Evolutionary conservation across 202 grass and related monocot species (phyloP), one percentile per base, ranked within the genome.

Genomic region (Dendrocalamus latiflorus): DNA sequence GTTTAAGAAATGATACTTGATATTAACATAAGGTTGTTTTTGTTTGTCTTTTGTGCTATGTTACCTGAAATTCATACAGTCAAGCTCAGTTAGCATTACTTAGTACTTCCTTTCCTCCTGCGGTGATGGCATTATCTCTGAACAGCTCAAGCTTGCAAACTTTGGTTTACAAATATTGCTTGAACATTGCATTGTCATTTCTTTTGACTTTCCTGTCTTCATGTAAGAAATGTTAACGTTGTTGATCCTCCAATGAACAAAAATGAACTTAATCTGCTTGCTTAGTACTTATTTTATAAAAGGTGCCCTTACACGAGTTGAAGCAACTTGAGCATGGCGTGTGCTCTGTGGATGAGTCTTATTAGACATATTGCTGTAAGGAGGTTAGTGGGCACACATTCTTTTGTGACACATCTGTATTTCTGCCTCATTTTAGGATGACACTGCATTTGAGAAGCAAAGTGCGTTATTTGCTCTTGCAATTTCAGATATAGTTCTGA

Each of bases 371-470:
- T 11, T 77, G 34, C 8, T 76, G 74, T 42, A 38, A 88, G 38
- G 45, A 88, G 38, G 38, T 79, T 74, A 51, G 44, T n/a, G 60
- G 16, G 4, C 26, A 66, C 61, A 64, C 12, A 72, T 79, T 72
- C 1, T 65, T 89, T 77, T 72, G 65, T 89, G 78, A 86, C n/a
- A 24, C 17, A 9, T 69, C 10, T 81, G 26, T 64, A 0, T 72
- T 84, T 72, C 50, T 67, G n/a, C 28, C 58, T 47, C 28, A 74
- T 90, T 85, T 68, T 81, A 95, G 93, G 93, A 95, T 84, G 90
- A 95, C 82, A 95, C 90, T 70, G 81, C 87, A 67, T 95, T 94
- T 61, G 93, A 94, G 83, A 94, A 94, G 78, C 93, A 94, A 90
- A 94, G 85, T 68, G 34, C 93, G 1, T 79, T 95, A 80, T 95